Base-by-base conservation (phyloP, 2,329 filamentous ascomycete genomes). In the Malbranchea zuffiana region DNA sequence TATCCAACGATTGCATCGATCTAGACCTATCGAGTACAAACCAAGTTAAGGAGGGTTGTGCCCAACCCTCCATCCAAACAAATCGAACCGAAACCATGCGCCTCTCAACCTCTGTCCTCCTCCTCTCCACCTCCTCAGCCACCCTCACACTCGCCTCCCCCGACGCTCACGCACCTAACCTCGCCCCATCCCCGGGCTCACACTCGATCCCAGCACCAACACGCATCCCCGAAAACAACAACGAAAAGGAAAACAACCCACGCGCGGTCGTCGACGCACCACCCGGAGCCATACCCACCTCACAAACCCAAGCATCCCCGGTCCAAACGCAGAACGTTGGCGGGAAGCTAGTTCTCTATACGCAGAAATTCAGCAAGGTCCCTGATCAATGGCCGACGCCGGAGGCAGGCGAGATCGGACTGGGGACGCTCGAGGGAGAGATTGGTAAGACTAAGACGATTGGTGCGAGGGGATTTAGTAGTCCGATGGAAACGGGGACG, bases 301-400 rank as follows among this genome's bases (percentile, higher is more conserved):
- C 41, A 15, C 34, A 42, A 21, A 49, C 50, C 10, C 56, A 55
- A 38, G 36, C 49, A 3, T 47, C 47, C 8, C 50, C 52, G 5
- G 48, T 55, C 15, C 57, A 54, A 20, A 50, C 48, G 8, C 43
- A 50, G 31, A 39, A 46, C 10, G 32, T 44, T 6, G 36, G 41
- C 8, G 41, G 44, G 11, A 40, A 47, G 11, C 45, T 41, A 13
- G 41, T 49, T 7, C 32, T 48, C 4, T 55, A 50, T 28, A 52
- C 48, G 5, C 51, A 55, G 33, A 46, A 41, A 12, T 56, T 56
- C 34, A 32, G 49, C 5, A 39, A 42, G 5, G 43, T 54, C 8
- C 48, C 51, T 3, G 51, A 56, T 35, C 54, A 56, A 35, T 55
- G 51, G 53, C 44, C 52, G 11, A 44, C 42, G 6, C 48, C 55